Base-by-base conservation (phyloP, 2,329 filamentous ascomycete species). In the Blumeria graminis region DNA sequence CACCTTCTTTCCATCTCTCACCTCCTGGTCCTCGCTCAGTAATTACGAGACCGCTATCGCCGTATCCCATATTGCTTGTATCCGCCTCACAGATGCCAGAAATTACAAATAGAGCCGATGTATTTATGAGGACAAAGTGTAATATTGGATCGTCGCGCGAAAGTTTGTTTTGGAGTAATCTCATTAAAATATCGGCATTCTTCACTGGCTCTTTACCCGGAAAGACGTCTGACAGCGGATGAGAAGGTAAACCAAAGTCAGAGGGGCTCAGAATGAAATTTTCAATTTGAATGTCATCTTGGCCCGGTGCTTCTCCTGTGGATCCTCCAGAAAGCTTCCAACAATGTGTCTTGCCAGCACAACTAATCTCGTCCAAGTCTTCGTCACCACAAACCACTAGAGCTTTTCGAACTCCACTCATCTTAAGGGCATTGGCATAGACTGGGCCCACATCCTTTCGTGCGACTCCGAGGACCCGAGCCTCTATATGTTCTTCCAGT, bases 111-210 rank as follows among this genome's bases (percentile, higher is more conserved):
- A 98, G 71, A 1, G 88, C 86, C 0, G 90, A 89, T 1, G 90
- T 85, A 66, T 98, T 98, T 70, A 96, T 84, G 55, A 96, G 75
- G 18, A 98, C 87, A 65, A 98, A 98, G 66, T 94, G 83, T 59
- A 95, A 69, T 55, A 98, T 86, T 0, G 92, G 87, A 63, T 94
- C 80, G 62, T 94, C 79, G 10, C 76, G 76, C 0, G 80, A 71
- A 51, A 93, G 68, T 68, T 93, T 76, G 60, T 84, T 83, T 55
- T 75, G 74, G 57, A 98, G 70, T 46, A 98, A 83, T 59, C 76
- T 76, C 67, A 81, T 81, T 58, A 98, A 71, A 51, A 94, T 94
- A 59, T 75, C 76, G 0, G 92, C 92, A 66, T 98, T 98, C 69
- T 94, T 84, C 53, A 77, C 76, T 1, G 92, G 88, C 63, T 84